Conservation (phyloP, 805 yeast genomes). For the Zygotorulaspora florentina region DNA sequence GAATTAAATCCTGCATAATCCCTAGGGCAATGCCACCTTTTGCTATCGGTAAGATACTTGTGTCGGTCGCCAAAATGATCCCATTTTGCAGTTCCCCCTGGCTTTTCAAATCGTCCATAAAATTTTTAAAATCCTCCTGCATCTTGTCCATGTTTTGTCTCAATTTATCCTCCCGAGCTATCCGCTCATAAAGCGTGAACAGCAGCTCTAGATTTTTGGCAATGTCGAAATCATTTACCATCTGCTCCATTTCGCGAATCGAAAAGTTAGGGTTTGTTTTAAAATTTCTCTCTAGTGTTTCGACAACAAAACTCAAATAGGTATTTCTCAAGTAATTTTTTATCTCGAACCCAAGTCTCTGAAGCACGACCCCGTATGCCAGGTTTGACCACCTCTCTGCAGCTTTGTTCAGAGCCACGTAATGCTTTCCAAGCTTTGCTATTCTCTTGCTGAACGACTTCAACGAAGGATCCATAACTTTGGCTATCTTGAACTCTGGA, state of each 20-base stretch:
- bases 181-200: constrained; percentile 50
- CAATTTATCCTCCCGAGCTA: constrained; percentile 45
- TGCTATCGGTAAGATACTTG: constrained; percentile 48
- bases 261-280: constrained; percentile 48
- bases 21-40: constrained; percentile 77
- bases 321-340: constrained; percentile 40
- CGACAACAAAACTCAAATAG: constrained; percentile 35
- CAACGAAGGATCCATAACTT: constrained; percentile 66
- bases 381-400: constrained; percentile 52
- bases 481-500: constrained; percentile 72
- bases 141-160: constrained; percentile 35
- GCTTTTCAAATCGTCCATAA: constrained; percentile 40
- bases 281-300: constrained; percentile 51
- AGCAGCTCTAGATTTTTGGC: constrained; percentile 47
- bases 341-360: constrained; percentile 63
- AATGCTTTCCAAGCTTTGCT: constrained; percentile 59
- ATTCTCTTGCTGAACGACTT: constrained; percentile 64
- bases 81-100: constrained; percentile 37
- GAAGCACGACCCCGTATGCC: constrained; percentile 67
- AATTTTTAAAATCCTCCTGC: constrained; percentile 40
- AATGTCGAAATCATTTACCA: constrained; percentile 37
- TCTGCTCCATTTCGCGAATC: constrained; percentile 54
- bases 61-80: constrained; percentile 43
- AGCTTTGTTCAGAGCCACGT: constrained; percentile 54
- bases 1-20: constrained; percentile 55